Percentiles rank a stretch among this genome's conserved stretches.
Evolutionary conservation across 2,329 filamentous ascomycete species (phyloP).

Genomic region (Didymella sp.): DNA sequence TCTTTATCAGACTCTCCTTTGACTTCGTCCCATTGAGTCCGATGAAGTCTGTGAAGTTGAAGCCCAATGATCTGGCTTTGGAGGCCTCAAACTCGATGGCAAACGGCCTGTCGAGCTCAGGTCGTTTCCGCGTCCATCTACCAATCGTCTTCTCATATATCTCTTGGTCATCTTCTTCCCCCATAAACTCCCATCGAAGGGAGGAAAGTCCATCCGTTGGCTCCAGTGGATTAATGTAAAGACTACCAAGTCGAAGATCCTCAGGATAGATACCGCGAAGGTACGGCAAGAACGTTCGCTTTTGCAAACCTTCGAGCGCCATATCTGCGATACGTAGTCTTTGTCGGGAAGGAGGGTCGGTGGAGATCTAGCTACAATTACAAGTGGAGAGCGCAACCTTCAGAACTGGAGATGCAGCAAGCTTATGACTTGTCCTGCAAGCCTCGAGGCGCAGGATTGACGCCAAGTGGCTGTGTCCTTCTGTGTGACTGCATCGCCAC

Average conservation of each 20-base stretch:
- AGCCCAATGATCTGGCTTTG: conserved; percentile 1
- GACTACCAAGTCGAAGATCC: conserved; percentile 1
- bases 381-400: not conserved
- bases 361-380: not conserved
- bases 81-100: not conserved
- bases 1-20: not conserved
- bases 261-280: not conserved
- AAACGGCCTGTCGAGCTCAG: not conserved
- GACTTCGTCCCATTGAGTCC: not conserved
- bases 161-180: not conserved
- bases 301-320: not conserved
- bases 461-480: conserved; percentile 1
- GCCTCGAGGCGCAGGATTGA: not conserved
- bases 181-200: conserved; percentile 1
- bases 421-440: not conserved
- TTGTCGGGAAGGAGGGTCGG: not conserved
- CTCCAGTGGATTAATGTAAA: conserved; percentile 2
- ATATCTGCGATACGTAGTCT: not conserved
- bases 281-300: conserved; percentile 4
- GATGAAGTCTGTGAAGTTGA: not conserved
- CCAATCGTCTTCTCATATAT: not conserved
- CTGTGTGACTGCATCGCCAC: not conserved
- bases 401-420: not conserved
- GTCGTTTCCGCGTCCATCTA: not conserved
- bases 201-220: not conserved